A percentile compares a stretch with the other conserved stretches of the same genome.
These are phyloP conservation scores for Aspergillus calidoustus DNA, from an alignment of 2,329 filamentous ascomycete species.

Conservation along the genomic window DNA sequence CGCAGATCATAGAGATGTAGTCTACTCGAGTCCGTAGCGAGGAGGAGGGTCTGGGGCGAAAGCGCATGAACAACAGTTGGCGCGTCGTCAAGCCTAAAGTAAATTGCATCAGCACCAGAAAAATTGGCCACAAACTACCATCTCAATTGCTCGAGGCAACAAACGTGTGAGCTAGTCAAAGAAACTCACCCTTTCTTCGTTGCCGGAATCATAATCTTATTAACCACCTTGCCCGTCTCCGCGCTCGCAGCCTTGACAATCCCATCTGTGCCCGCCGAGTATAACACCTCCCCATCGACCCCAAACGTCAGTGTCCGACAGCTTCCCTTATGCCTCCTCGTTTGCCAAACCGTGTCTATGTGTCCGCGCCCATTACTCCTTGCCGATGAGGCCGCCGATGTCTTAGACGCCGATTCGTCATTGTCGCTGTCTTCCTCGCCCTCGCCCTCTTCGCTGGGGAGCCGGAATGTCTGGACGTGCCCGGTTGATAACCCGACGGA, in stretches of 20 bases:
- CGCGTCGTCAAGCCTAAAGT: slow-evolving; percentile 60
- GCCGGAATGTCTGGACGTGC: slow-evolving; percentile 81
- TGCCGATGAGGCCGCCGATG: slow-evolving; percentile 42
- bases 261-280: slow-evolving; percentile 65
- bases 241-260: slow-evolving; percentile 65
- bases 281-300: slow-evolving; percentile 72
- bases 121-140: background rate
- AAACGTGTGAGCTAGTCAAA: slow-evolving; percentile 8
- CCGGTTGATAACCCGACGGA: slow-evolving; percentile 84
- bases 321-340: slow-evolving; percentile 89
- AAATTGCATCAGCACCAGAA: background rate
- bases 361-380: slow-evolving; percentile 69
- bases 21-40: slow-evolving; percentile 87
- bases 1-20: slow-evolving; percentile 88
- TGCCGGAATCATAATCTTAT: slow-evolving; percentile 78
- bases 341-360: slow-evolving; percentile 85
- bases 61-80: slow-evolving; percentile 82
- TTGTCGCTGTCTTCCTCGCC: slow-evolving; percentile 42
- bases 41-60: slow-evolving; percentile 83
- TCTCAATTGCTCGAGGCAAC: background rate
- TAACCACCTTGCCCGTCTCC: slow-evolving; percentile 69
- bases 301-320: slow-evolving; percentile 82
- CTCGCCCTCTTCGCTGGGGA: slow-evolving; percentile 61
- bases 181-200: slow-evolving; percentile 46
- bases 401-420: slow-evolving; percentile 37